These are phyloP conservation scores for Coniochaeta ligniaria DNA, from an alignment of 2,329 filamentous ascomycete species.

Conservation along the genomic window DNA sequence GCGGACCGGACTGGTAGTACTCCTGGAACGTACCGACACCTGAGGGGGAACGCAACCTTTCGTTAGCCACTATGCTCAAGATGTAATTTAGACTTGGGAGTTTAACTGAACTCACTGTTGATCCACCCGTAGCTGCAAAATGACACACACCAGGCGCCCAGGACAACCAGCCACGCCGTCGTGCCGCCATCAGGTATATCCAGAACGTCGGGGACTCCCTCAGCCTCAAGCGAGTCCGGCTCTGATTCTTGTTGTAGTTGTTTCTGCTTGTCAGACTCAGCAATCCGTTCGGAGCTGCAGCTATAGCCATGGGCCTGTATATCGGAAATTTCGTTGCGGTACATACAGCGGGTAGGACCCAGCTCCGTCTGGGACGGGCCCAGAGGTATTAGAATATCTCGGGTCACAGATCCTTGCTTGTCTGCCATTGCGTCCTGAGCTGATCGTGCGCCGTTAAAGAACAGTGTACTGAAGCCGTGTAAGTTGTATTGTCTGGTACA, in stretches of 20 bases:
- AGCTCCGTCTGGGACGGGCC: background rate
- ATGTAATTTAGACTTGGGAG: background rate
- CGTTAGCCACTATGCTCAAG: background rate
- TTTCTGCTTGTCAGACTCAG: background rate
- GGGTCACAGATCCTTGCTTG: background rate
- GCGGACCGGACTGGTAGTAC: conserved; percentile 45
- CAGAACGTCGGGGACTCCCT: background rate
- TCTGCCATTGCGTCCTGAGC: background rate
- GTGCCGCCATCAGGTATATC: conserved; percentile 19
- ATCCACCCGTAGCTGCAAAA: conserved; percentile 36
- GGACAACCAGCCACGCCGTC: conserved; percentile 26
- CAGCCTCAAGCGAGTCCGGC: background rate
- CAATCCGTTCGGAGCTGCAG: background rate
- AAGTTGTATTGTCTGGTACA: background rate
- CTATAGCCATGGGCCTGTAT: background rate
- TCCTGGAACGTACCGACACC: conserved; percentile 47
- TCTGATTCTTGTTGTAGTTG: background rate
- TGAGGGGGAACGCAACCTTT: background rate
- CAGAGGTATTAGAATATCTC: background rate
- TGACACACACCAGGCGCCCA: conserved; percentile 26
- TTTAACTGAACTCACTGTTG: conserved; percentile 23
- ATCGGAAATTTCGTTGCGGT: background rate
- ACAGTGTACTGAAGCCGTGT: background rate
- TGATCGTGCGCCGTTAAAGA: background rate
- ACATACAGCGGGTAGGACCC: background rate